Base-by-base conservation (phyloP, 164 flowering plant species). In the Liquidambar formosana region DNA sequence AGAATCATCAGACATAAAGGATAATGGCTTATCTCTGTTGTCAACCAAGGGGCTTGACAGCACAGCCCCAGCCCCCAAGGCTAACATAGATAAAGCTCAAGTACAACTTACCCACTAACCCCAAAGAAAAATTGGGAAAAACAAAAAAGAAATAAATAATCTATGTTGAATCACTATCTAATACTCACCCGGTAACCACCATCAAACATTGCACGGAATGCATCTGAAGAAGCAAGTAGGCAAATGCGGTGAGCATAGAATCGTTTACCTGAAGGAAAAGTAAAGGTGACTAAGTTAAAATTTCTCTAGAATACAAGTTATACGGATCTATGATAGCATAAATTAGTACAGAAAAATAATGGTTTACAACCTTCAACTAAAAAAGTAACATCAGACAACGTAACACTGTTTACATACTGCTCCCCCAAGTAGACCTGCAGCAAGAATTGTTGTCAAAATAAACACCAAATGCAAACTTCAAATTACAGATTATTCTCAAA, bases 181-280 rank as follows among this genome's bases (percentile, higher is more conserved):
- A 28, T 19, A 75, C 88, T 81, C 71, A 96, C 99, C 93, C 97
- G 77, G 62, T 93, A 96, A 62, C 97, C 99, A 78, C 99, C 99
- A 85, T 96, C 97, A 81, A 96, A 96, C 99, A 96, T 96, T 66
- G 99, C 99, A 67, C 99, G 92, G 52, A 96, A 96, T 76, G 96
- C 90, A 80, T 96, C 99, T 28, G 98, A 96, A 69, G 99, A 96
- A 72, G 98, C 97, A 76, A 96, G 94, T 53, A 96, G 77, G 70
- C 98, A 93, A 67, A 93, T 93, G 66, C 97, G 78, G 73, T 96
- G 99, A 19, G 99, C 98, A 81, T 88, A 88, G 80, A 96, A 96
- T 69, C 96, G 85, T 67, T 71, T 78, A 63, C 96, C 96, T 89
- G 82, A 65, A 76, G 66, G 48, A 62, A 22, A 59, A 61, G 23